A percentile compares a stretch with the other conserved stretches of the same genome.
Evolutionary conservation across 2,329 filamentous ascomycete species (phyloP).

Genomic region (Cucurbitaria berberidis): DNA sequence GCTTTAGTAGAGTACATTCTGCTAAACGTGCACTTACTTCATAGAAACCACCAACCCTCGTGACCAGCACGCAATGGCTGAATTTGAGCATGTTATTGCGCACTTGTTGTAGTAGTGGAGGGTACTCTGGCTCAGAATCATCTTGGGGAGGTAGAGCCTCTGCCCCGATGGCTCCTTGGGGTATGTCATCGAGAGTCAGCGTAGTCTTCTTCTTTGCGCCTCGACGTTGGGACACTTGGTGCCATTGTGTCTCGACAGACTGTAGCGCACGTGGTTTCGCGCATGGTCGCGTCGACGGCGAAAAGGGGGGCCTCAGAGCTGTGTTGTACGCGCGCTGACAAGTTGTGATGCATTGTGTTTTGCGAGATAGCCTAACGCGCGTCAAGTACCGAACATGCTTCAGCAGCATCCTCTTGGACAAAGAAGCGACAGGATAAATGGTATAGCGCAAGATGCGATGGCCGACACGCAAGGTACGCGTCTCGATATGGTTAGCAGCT

Average conservation of each 20-base stretch:
- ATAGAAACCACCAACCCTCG: conserved; percentile 93
- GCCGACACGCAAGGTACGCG: conserved; percentile 30
- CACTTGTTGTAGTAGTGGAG: conserved; percentile 87
- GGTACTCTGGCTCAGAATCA: conserved; percentile 68
- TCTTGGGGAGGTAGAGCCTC: conserved; percentile 50
- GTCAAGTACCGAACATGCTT: conserved; percentile 11
- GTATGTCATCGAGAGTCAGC: conserved; percentile 53
- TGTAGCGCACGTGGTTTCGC: conserved; percentile 37
- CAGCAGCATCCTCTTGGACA: conserved; percentile 26
- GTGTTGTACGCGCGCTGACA: conserved; percentile 1
- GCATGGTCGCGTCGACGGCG: conserved; percentile 31
- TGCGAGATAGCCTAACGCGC: conserved; percentile 1
- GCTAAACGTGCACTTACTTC: conserved; percentile 59
- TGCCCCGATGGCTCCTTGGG: conserved; percentile 61
- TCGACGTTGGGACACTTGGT: conserved; percentile 29
- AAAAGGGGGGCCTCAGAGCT: conserved; percentile 4
- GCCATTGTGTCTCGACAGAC: conserved; percentile 16
- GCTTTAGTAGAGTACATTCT: conserved; percentile 16
- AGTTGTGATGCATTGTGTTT: neutral
- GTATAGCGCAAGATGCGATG: conserved; percentile 4
- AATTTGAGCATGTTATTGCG: conserved; percentile 89
- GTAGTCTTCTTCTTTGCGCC: conserved; percentile 51
- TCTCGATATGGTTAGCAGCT: conserved; percentile 27
- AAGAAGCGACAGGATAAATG: conserved; percentile 1
- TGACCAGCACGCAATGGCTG: conserved; percentile 87